Percentiles rank a stretch among this genome's conserved stretches.
phyloP scores from a whole-genome alignment of 139 green algal genomes.

The Micractinium conductrix region DNA sequence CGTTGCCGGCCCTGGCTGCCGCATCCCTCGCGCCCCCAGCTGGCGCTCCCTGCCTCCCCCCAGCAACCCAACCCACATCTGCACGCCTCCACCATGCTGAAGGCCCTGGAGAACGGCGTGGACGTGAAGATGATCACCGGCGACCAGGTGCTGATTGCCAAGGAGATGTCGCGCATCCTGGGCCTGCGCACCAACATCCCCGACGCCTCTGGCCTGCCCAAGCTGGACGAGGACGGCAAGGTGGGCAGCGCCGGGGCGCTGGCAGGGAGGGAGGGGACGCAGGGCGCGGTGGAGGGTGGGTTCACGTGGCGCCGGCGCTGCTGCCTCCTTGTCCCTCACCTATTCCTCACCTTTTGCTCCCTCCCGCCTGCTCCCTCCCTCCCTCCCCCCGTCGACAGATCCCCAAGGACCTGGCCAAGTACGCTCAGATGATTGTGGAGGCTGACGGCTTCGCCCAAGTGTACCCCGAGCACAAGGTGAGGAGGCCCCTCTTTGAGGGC shows the following conservation, averaged over 20 bases:
- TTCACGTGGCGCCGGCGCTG: background rate
- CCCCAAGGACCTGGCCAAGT: constrained; percentile 77
- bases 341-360: background rate
- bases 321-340: background rate
- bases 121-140: constrained; percentile 94
- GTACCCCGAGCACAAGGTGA: constrained; percentile 34
- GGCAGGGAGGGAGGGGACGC: too few relatives aligned
- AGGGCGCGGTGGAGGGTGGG: too few relatives aligned
- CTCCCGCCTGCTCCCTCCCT: background rate
- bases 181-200: constrained; percentile 85
- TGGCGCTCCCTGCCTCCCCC: background rate
- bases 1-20: background rate
- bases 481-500: background rate
- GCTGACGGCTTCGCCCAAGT: constrained; percentile 86
- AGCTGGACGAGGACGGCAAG: constrained; percentile 69
- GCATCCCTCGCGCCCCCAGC: background rate
- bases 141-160: constrained; percentile 88
- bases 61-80: too few relatives aligned
- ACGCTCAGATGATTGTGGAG: constrained; percentile 76
- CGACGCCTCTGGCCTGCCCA: constrained; percentile 64
- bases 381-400: constrained; percentile 33
- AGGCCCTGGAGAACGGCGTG: constrained; percentile 76
- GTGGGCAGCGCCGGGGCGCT: background rate
- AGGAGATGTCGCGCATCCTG: constrained; percentile 77
- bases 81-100: background rate